phyloP scores from a whole-genome alignment of 208 protist genomes.

The Leishmania martiniquensis region DNA sequence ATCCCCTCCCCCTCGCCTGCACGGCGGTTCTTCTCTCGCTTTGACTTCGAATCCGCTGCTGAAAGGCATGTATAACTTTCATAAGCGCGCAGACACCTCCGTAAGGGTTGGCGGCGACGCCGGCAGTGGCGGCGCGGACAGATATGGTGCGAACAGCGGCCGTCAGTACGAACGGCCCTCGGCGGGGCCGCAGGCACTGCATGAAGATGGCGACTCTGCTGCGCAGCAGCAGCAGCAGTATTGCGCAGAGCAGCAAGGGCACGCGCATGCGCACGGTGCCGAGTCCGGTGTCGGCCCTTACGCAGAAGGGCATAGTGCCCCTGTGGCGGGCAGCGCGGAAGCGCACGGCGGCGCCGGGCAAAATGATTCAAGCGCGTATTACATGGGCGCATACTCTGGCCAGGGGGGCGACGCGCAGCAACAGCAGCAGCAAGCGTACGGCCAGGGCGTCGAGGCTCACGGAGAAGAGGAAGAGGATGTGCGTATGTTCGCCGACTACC shows the following conservation, averaged over 20 bases:
- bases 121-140: not conserved
- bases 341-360: not conserved
- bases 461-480: slow-evolving; percentile 13
- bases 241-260: not conserved
- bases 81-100: slow-evolving; percentile 15
- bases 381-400: not conserved
- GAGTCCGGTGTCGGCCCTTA: not conserved
- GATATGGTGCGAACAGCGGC: not conserved
- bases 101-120: not conserved
- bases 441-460: slow-evolving; percentile 3
- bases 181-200: slow-evolving; percentile 4
- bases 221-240: not conserved
- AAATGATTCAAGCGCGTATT: not conserved
- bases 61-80: slow-evolving; percentile 27
- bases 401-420: not conserved
- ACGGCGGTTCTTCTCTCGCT: slow-evolving; percentile 4
- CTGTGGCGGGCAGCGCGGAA: not conserved
- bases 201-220: not conserved
- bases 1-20: not conserved
- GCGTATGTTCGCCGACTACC: slow-evolving; percentile 34
- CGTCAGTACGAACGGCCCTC: not conserved
- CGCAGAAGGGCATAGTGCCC: not conserved
- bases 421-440: not conserved
- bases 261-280: not conserved
- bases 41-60: not conserved